phyloP scores from a whole-genome alignment of 2,329 filamentous ascomycete genomes.

The Epichloe typhina region DNA sequence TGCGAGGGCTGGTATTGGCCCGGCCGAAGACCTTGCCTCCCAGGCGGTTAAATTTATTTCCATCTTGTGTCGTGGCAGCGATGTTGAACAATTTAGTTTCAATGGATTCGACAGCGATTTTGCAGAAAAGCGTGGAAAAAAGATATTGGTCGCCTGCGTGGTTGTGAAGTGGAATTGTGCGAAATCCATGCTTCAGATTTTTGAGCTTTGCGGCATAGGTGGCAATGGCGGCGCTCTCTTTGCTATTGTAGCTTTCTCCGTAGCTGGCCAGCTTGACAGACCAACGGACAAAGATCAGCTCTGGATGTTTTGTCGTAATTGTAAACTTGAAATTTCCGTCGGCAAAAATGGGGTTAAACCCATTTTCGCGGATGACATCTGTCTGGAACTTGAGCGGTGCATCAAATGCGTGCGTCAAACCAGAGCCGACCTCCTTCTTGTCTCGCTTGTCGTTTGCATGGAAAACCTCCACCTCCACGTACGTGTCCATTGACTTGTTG shows the following conservation, averaged over 20 bases:
- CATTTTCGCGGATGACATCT: slow-evolving; percentile 70
- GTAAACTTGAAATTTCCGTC: slow-evolving; percentile 67
- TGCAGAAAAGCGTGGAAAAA: slow-evolving; percentile 83
- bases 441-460: slow-evolving; percentile 88
- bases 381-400: slow-evolving; percentile 68
- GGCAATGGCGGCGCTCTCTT: slow-evolving; percentile 53
- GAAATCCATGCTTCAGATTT: slow-evolving; percentile 83
- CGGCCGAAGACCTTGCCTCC: slow-evolving; percentile 46
- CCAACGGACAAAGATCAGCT: slow-evolving; percentile 86
- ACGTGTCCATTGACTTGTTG: slow-evolving; percentile 72
- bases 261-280: slow-evolving; percentile 79
- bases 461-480: slow-evolving; percentile 89
- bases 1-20: slow-evolving; percentile 35
- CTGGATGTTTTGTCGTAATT: slow-evolving; percentile 85
- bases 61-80: slow-evolving; percentile 25
- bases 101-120: slow-evolving; percentile 53
- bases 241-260: slow-evolving; percentile 49
- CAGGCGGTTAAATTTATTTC: slow-evolving; percentile 42
- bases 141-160: slow-evolving; percentile 82
- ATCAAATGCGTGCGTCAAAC: slow-evolving; percentile 28
- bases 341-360: slow-evolving; percentile 76
- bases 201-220: slow-evolving; percentile 87
- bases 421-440: slow-evolving; percentile 61
- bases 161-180: slow-evolving; percentile 81
- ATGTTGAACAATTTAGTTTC: slow-evolving; percentile 44